A percentile compares a stretch with the other conserved stretches of the same genome.
phyloP scores from a whole-genome alignment of 78 protist species.

The Parvularia atlantis region DNA sequence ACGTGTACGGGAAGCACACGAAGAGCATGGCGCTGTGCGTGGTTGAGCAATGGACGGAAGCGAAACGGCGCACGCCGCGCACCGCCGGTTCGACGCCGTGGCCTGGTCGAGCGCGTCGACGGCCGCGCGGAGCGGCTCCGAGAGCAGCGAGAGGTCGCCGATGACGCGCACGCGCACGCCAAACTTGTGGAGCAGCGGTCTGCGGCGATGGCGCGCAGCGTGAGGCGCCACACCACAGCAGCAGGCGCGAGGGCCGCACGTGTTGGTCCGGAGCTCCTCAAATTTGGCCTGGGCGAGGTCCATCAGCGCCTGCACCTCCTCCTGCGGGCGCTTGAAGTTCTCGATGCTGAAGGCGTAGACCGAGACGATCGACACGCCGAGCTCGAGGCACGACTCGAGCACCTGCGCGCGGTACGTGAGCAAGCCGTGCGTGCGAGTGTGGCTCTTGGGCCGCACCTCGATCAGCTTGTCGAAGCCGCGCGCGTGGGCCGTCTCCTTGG shows the following conservation, averaged over 20 bases:
- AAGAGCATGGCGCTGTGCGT: constrained; percentile 27
- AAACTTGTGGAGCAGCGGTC: not conserved
- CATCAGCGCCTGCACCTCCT: constrained; percentile 72
- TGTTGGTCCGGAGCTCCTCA: not conserved
- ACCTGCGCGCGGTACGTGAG: constrained; percentile 4
- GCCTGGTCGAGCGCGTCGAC: not conserved
- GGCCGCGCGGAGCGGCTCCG: constrained; percentile 3
- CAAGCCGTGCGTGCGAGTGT: not conserved
- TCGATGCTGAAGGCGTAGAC: constrained; percentile 84
- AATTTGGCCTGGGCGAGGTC: constrained; percentile 45
- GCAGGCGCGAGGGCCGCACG: not conserved
- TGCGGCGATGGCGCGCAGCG: too few relatives aligned
- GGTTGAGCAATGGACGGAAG: not conserved
- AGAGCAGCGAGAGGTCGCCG: constrained; percentile 50
- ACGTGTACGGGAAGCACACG: constrained; percentile 68
- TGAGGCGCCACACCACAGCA: too few relatives aligned
- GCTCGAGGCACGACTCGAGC: constrained; percentile 60
- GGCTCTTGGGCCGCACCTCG: not conserved
- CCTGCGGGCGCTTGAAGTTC: constrained; percentile 67
- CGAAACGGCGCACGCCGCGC: not conserved
- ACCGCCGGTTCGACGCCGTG: not conserved
- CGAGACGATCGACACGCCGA: constrained; percentile 65
- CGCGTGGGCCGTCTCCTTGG: constrained; percentile 42
- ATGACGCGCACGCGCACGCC: constrained; percentile 51
- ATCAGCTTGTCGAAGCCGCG: constrained; percentile 43